These are phyloP conservation scores for Cryphonectria nitschkei DNA, from an alignment of 2,329 filamentous ascomycete species.

Conservation along the genomic window DNA sequence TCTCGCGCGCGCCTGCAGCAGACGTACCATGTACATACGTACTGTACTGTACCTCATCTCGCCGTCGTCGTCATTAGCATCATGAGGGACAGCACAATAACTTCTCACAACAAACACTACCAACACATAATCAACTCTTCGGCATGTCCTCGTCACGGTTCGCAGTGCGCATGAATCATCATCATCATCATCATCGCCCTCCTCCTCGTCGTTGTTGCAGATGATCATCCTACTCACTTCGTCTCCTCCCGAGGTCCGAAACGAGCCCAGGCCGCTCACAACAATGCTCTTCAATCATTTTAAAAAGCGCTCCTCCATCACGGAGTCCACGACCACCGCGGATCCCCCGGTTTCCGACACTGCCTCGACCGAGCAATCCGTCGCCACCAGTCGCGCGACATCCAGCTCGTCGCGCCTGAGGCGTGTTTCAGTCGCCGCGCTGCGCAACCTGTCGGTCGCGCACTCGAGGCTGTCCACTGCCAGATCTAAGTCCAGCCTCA, in stretches of 20 bases:
- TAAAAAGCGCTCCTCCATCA: not conserved
- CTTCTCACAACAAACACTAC: not conserved
- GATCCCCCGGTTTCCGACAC: slow-evolving; percentile 4
- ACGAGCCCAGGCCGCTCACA: not conserved
- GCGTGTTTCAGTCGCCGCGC: slow-evolving; percentile 10
- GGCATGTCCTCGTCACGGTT: not conserved
- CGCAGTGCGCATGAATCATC: not conserved
- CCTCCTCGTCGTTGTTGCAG: not conserved
- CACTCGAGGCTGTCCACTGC: slow-evolving; percentile 13
- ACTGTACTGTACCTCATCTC: not conserved
- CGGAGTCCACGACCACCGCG: not conserved
- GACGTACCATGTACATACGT: not conserved
- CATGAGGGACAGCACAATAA: not conserved
- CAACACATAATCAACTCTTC: not conserved
- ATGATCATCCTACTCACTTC: not conserved
- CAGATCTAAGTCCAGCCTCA: not conserved
- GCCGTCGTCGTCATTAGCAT: not conserved
- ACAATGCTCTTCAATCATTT: not conserved
- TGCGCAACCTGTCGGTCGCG: slow-evolving; percentile 13
- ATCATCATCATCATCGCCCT: not conserved
- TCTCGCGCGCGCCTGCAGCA: not conserved
- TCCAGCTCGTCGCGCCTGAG: slow-evolving; percentile 16
- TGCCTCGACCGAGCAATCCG: slow-evolving; percentile 2
- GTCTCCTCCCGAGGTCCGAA: too few relatives aligned
- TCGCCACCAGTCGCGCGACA: not conserved